Percentiles rank a stretch among this genome's conserved stretches.
phyloP scores from a whole-genome alignment of 805 yeast species.

The Metschnikowia anglica region DNA sequence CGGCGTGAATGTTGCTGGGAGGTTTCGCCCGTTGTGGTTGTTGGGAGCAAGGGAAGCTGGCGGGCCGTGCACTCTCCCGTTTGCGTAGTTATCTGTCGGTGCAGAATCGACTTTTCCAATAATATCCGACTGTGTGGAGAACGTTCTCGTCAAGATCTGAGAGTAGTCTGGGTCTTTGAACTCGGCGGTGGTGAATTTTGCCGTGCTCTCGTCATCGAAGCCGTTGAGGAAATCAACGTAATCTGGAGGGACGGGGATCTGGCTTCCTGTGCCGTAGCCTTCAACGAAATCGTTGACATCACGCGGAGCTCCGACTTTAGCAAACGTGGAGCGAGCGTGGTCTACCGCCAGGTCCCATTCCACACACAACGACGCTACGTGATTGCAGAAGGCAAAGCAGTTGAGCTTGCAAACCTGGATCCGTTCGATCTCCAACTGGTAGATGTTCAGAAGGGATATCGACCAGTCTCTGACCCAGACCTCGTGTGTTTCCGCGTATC shows the following conservation, averaged over 20 bases:
- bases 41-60: too few species aligned
- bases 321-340: conserved; percentile 62
- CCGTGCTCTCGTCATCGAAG: conserved; percentile 26
- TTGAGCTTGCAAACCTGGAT: conserved; percentile 67
- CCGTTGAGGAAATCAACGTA: conserved; percentile 59
- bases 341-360: conserved; percentile 78
- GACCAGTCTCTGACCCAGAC: conserved; percentile 75
- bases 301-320: conserved; percentile 59
- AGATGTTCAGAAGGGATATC: conserved; percentile 57
- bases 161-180: conserved; percentile 36
- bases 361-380: conserved; percentile 72
- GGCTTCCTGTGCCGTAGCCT: conserved; percentile 62
- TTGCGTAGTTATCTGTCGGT: too few species aligned
- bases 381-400: conserved; percentile 76
- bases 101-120: background rate
- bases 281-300: conserved; percentile 58
- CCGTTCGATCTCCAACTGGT: conserved; percentile 69
- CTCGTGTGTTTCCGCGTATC: conserved; percentile 56
- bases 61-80: too few species aligned
- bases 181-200: conserved; percentile 26
- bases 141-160: conserved; percentile 21
- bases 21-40: background rate
- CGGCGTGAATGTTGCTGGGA: background rate
- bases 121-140: conserved; percentile 16
- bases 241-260: conserved; percentile 55